Conservation (phyloP, 768 basidiomycete species). For the Gymnopilus dilepis region DNA sequence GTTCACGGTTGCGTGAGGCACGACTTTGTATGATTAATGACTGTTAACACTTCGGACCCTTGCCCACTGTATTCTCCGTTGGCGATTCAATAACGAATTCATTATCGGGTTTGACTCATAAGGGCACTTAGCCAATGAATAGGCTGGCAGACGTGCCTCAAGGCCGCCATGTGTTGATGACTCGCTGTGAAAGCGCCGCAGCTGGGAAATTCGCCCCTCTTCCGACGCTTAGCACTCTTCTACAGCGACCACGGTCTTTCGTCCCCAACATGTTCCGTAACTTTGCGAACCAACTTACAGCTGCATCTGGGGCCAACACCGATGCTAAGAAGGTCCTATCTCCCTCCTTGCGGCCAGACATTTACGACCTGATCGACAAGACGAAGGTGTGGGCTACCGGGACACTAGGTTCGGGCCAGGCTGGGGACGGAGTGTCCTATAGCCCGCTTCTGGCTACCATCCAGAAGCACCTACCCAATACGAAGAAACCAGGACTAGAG, state of each 20-base stretch:
- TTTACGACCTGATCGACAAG: constrained; percentile 54
- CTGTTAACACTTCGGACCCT: neutral
- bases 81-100: constrained; percentile 2
- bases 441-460: constrained; percentile 47
- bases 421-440: constrained; percentile 61
- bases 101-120: constrained; percentile 4
- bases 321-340: constrained; percentile 51
- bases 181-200: constrained; percentile 14
- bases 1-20: constrained; percentile 57
- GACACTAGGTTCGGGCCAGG: constrained; percentile 42
- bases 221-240: neutral
- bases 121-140: constrained; percentile 15
- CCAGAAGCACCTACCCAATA: constrained; percentile 55
- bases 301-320: constrained; percentile 31
- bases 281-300: constrained; percentile 45
- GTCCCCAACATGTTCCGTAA: constrained; percentile 50
- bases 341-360: constrained; percentile 54
- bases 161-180: constrained; percentile 42
- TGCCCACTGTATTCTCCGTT: constrained; percentile 9
- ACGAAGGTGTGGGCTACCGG: constrained; percentile 52
- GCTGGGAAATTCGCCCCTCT: constrained; percentile 5
- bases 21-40: constrained; percentile 6
- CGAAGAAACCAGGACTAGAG: constrained; percentile 49
- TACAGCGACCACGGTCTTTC: constrained; percentile 13
- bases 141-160: constrained; percentile 35